A percentile compares a stretch with the other conserved stretches of the same genome.
These are phyloP conservation scores for Ceratobasidium sp. DNA, from an alignment of 1,284 basidiomycete species.

Conservation along the genomic window DNA sequence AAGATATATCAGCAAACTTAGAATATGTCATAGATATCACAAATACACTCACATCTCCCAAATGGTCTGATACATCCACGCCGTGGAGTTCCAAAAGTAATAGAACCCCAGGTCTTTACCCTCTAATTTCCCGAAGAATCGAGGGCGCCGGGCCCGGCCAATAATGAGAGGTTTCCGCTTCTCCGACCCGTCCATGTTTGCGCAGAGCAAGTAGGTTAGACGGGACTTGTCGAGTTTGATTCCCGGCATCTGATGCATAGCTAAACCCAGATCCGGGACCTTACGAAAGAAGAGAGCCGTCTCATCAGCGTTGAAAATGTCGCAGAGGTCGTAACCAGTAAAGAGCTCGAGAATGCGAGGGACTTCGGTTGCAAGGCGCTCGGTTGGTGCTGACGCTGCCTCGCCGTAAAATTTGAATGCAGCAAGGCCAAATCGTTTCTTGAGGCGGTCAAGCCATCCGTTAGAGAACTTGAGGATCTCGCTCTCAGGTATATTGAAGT, in stretches of 20 bases:
- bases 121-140: slow-evolving; percentile 46
- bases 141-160: slow-evolving; percentile 48
- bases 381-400: slow-evolving; percentile 5
- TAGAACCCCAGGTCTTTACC: slow-evolving; percentile 48
- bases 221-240: slow-evolving; percentile 45
- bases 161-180: slow-evolving; percentile 49
- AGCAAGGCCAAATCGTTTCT: slow-evolving; percentile 6
- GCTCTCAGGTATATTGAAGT: neutral
- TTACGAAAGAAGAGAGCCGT: slow-evolving; percentile 50
- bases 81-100: slow-evolving; percentile 50
- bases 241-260: slow-evolving; percentile 45
- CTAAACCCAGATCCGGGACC: slow-evolving; percentile 46
- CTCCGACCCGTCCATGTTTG: slow-evolving; percentile 50
- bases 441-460: slow-evolving; percentile 30
- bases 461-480: slow-evolving; percentile 9
- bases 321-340: slow-evolving; percentile 43
- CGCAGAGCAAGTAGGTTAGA: slow-evolving; percentile 49
- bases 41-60: slow-evolving; percentile 40
- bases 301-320: slow-evolving; percentile 53
- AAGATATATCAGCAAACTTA: too few relatives aligned
- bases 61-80: slow-evolving; percentile 50
- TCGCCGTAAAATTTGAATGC: slow-evolving; percentile 23
- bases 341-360: slow-evolving; percentile 8
- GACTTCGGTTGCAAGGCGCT: neutral
- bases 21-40: neutral